These are phyloP conservation scores for Coccinonectria pachysandricola DNA, from an alignment of 2,329 filamentous ascomycete genomes.

Conservation along the genomic window DNA sequence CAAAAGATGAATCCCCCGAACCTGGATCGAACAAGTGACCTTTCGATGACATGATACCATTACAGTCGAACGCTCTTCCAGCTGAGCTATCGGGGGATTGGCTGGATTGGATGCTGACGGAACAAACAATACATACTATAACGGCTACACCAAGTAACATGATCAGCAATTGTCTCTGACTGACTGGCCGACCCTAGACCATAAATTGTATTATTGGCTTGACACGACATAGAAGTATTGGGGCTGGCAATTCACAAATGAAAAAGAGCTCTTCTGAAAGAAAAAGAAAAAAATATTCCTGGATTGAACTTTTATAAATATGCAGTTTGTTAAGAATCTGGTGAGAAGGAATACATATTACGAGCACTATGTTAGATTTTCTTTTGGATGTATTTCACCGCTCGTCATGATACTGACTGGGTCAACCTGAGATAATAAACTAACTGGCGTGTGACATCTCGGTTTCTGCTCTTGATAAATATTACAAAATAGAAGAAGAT, in stretches of 20 bases:
- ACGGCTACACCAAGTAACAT: not conserved
- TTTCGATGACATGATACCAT: slow-evolving; percentile 11
- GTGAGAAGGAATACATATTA: too few relatives aligned
- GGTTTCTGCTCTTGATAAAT: too few relatives aligned
- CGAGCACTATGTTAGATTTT: too few relatives aligned
- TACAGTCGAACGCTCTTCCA: slow-evolving; percentile 20
- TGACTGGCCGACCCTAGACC: not conserved
- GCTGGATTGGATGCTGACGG: not conserved
- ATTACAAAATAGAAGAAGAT: too few relatives aligned
- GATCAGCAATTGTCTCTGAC: not conserved
- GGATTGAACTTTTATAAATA: too few relatives aligned
- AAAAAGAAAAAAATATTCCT: too few relatives aligned
- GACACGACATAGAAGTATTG: not conserved
- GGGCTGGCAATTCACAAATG: not conserved
- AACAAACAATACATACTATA: not conserved
- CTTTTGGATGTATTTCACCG: too few relatives aligned
- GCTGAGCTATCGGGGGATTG: slow-evolving; percentile 18
- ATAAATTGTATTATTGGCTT: not conserved
- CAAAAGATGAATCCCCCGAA: slow-evolving; percentile 16
- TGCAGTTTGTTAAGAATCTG: too few relatives aligned
- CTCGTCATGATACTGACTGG: too few relatives aligned
- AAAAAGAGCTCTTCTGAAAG: too few relatives aligned
- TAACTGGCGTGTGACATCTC: too few relatives aligned
- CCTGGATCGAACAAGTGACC: slow-evolving; percentile 19
- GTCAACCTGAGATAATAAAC: too few relatives aligned